Conservation (phyloP, 2,329 filamentous ascomycete genomes). For the Dissoconium aciculare region DNA sequence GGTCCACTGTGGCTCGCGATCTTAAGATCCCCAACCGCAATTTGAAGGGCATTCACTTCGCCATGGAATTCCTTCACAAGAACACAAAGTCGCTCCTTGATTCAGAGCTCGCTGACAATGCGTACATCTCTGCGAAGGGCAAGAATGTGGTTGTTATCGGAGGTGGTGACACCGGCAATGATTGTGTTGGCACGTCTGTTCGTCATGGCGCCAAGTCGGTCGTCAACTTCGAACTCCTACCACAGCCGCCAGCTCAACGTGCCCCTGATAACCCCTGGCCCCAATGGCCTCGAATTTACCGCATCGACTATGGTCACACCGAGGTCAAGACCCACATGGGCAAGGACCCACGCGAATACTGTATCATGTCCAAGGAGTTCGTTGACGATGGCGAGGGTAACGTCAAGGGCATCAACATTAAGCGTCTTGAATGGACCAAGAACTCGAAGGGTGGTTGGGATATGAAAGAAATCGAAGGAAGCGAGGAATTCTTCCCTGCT, state of each 20-base stretch:
- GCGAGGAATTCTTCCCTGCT: slow-evolving; percentile 89
- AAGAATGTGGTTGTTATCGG: slow-evolving; percentile 95
- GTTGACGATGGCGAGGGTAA: slow-evolving; percentile 75
- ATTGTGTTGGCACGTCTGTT: slow-evolving; percentile 92
- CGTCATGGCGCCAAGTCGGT: slow-evolving; percentile 92
- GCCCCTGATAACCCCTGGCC: slow-evolving; percentile 94
- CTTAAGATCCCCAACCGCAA: slow-evolving; percentile 80
- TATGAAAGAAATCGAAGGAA: slow-evolving; percentile 93
- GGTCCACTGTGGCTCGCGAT: slow-evolving; percentile 84
- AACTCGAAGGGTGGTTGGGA: slow-evolving; percentile 83
- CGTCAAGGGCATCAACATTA: slow-evolving; percentile 90
- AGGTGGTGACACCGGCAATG: slow-evolving; percentile 93
- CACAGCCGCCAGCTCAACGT: slow-evolving; percentile 80
- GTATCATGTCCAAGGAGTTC: slow-evolving; percentile 96
- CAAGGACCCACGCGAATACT: slow-evolving; percentile 91
- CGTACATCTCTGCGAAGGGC: slow-evolving; percentile 87
- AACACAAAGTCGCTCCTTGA: slow-evolving; percentile 97
- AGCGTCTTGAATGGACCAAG: slow-evolving; percentile 93
- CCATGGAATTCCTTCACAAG: slow-evolving; percentile 93
- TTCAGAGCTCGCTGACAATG: slow-evolving; percentile 65
- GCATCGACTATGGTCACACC: slow-evolving; percentile 92
- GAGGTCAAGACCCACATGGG: slow-evolving; percentile 95
- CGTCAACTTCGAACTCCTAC: slow-evolving; percentile 89
- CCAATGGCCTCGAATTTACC: slow-evolving; percentile 95
- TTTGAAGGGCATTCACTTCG: slow-evolving; percentile 81